Conservation (phyloP, 2,329 filamentous ascomycete species). For the Phialocephala subalpina region DNA sequence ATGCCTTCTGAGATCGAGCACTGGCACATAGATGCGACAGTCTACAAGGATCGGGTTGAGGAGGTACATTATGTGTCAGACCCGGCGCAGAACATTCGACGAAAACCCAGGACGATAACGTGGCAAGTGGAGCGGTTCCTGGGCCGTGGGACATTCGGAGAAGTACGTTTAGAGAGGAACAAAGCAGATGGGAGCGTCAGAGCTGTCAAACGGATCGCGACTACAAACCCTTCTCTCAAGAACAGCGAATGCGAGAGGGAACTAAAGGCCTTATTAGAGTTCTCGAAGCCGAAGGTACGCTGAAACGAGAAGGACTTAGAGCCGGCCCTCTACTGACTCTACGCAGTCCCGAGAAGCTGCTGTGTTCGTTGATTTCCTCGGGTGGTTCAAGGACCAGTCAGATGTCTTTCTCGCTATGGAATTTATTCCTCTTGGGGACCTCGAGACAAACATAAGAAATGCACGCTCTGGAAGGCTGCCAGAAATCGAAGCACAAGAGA, state of each 20-base stretch:
- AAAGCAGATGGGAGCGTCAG: conserved; percentile 11
- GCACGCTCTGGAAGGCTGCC: neutral
- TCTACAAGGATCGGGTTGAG: conserved; percentile 20
- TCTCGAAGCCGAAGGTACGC: conserved; percentile 24
- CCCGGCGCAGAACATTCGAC: conserved; percentile 18
- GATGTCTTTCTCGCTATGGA: conserved; percentile 40
- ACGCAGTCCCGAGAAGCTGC: conserved; percentile 6
- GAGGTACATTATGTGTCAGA: conserved; percentile 20
- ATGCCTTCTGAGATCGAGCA: conserved; percentile 7
- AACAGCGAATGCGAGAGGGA: conserved; percentile 26
- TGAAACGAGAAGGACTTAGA: neutral
- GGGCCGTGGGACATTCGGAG: conserved; percentile 18
- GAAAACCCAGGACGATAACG: neutral
- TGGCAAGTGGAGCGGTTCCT: too few species aligned
- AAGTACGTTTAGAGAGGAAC: conserved; percentile 21
- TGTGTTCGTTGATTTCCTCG: conserved; percentile 44
- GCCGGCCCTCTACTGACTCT: neutral
- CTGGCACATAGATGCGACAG: conserved; percentile 21
- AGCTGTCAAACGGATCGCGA: conserved; percentile 26
- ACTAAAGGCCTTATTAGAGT: conserved; percentile 23
- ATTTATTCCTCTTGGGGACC: conserved; percentile 46
- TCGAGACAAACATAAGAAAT: conserved; percentile 37
- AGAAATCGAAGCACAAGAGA: conserved; percentile 17
- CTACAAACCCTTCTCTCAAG: neutral
- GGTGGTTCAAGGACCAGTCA: conserved; percentile 41